Conservation (phyloP, 1,139 yeast species). For the Lodderomyces theae region DNA sequence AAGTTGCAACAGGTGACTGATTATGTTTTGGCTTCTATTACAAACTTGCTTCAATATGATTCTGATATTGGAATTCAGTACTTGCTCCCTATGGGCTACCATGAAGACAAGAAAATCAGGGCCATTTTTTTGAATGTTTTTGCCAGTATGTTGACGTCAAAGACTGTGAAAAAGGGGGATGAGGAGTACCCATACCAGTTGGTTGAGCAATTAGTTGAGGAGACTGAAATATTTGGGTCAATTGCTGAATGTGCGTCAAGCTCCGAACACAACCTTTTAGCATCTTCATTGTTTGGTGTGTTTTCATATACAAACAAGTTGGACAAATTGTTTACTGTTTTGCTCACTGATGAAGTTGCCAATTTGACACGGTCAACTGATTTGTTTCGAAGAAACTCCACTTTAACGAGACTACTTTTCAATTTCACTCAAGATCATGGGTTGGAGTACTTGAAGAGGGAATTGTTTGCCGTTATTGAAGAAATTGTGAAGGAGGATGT, state of each 20-base stretch:
- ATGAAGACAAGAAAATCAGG: constrained; percentile 61
- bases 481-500: constrained; percentile 52
- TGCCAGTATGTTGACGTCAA: constrained; percentile 56
- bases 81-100: constrained; percentile 78
- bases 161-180: constrained; percentile 22
- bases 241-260: constrained; percentile 67
- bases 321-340: constrained; percentile 53
- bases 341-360: constrained; percentile 62
- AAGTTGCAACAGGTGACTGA: constrained; percentile 58
- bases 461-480: constrained; percentile 54
- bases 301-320: constrained; percentile 54
- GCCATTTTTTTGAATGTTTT: constrained; percentile 76
- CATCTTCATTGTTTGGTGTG: constrained; percentile 65
- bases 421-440: constrained; percentile 71
- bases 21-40: constrained; percentile 64
- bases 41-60: constrained; percentile 69
- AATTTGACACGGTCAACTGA: constrained; percentile 64
- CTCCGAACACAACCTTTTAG: constrained; percentile 48
- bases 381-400: constrained; percentile 75
- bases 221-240: constrained; percentile 43
- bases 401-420: constrained; percentile 74
- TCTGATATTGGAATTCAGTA: constrained; percentile 75
- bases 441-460: constrained; percentile 48
- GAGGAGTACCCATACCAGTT: constrained; percentile 29
- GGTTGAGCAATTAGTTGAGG: constrained; percentile 22